Conservation (phyloP, 306 rosid species). For the Leucaena leucocephala region DNA sequence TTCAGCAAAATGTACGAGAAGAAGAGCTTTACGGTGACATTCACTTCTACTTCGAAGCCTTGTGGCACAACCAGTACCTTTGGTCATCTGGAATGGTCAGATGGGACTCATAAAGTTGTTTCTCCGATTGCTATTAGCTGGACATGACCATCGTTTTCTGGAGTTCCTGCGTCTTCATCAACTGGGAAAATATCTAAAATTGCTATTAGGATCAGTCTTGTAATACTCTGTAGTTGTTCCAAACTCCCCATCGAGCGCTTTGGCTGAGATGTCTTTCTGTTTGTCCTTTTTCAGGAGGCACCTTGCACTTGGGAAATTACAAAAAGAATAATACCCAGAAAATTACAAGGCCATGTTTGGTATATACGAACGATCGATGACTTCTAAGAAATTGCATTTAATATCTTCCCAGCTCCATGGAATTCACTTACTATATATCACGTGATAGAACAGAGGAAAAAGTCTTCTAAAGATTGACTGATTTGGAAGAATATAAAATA, state of each 20-base stretch:
- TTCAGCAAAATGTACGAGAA: conserved; percentile 54
- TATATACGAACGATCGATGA: neutral
- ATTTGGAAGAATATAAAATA: too few species aligned
- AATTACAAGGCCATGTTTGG: conserved; percentile 15
- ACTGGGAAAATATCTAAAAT: conserved; percentile 30
- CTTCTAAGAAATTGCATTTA: conserved; percentile 13
- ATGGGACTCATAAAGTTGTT: conserved; percentile 75
- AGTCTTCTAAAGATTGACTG: too few species aligned
- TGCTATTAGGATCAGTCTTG: conserved; percentile 9
- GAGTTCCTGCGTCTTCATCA: neutral
- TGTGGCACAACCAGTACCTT: conserved; percentile 59
- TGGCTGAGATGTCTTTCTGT: neutral
- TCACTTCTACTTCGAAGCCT: conserved; percentile 56
- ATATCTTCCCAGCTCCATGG: neutral
- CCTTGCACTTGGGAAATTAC: neutral
- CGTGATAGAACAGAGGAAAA: too few species aligned
- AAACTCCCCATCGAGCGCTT: neutral
- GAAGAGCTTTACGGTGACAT: conserved; percentile 72
- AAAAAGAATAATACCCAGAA: conserved; percentile 40
- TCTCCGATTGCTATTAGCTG: conserved; percentile 86
- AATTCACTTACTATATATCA: neutral
- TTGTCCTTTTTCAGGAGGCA: neutral
- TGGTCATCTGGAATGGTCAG: conserved; percentile 82
- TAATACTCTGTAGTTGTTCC: conserved; percentile 14
- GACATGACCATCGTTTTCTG: conserved; percentile 44